Evolutionary conservation across 1,139 yeast genomes (phyloP), one percentile per base, ranked within the genome.

Genomic region (Eremothecium coryli): DNA sequence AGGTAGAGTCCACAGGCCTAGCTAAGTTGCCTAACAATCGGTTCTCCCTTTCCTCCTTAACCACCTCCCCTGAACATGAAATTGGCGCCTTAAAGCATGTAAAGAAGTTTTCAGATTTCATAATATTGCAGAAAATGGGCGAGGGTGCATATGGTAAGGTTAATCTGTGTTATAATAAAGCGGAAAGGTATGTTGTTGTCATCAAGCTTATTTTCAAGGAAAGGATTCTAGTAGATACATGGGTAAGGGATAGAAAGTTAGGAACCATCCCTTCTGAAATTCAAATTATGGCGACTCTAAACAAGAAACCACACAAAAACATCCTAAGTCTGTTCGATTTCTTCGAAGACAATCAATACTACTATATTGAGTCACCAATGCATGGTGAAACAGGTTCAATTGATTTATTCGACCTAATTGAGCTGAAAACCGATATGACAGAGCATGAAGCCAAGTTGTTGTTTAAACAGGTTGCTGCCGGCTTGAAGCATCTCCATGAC

Each of bases 81-180:
- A 74, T 80, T 39, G 93, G 93, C 1, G 58, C 62, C 8, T 63
- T 64, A 37, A 66, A 82, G 52, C 64, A 86, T 42, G 71, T 71
- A 21, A 84, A 84, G 54, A 73, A 74, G 42, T 71, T 84, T 43
- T 55, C 69, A 0, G 95, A 86, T 53, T 90, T 84, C 50, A 61
- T 63, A 3, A 71, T 82, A 1, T 38, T 84, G 29, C 80, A 82
- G 52, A 75, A 78, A 42, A 73, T 90, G 76, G 98, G 98, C 1
- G 93, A 82, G 56, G 98, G 98, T 28, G 96, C 97, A 0, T 90
- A 88, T 52, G 97, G 97, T 11, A 82, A 84, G 51, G 98, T 90
- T 15, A 77, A 81, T 14, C 65, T 86, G 23, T 95, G 86, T 7
- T 72, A 71, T 51, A 82, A 81, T 50, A 72, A 70, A 31, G 66